Evolutionary conservation across 2,329 filamentous ascomycete genomes (phyloP).

Genomic region (Ophiocordyceps robertsii): DNA sequence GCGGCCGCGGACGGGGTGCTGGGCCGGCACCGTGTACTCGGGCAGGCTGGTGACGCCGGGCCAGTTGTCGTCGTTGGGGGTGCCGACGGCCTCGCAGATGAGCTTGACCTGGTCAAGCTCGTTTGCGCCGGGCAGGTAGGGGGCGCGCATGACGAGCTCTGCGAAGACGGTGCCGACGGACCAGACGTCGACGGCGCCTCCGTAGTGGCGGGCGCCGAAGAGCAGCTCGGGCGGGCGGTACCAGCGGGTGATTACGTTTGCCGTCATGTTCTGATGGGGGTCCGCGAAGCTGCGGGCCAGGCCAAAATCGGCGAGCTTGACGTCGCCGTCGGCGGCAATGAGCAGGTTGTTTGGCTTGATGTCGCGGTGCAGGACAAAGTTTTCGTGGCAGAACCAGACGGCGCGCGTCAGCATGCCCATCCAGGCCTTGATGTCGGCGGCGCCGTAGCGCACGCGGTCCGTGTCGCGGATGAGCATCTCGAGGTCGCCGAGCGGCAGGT

Average conservation of each 20-base stretch:
- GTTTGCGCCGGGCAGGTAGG: slow-evolving; percentile 70
- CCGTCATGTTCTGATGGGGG: slow-evolving; percentile 78
- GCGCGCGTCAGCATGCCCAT: slow-evolving; percentile 93
- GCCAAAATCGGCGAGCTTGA: slow-evolving; percentile 97
- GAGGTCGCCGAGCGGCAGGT: slow-evolving; percentile 82
- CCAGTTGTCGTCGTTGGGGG: slow-evolving; percentile 90
- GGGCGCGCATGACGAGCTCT: slow-evolving; percentile 71
- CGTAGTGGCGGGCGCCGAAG: slow-evolving; percentile 81
- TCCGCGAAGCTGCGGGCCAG: slow-evolving; percentile 82
- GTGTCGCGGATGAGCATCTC: slow-evolving; percentile 88
- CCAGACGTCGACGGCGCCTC: slow-evolving; percentile 87
- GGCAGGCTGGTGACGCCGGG: slow-evolving; percentile 73
- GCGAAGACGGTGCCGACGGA: slow-evolving; percentile 86
- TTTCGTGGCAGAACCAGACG: slow-evolving; percentile 94
- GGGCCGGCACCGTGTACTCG: slow-evolving; percentile 61
- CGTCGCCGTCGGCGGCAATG: slow-evolving; percentile 81
- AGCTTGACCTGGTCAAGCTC: slow-evolving; percentile 78
- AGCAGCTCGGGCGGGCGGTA: slow-evolving; percentile 91
- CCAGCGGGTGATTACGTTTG: slow-evolving; percentile 92
- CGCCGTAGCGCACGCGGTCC: slow-evolving; percentile 64
- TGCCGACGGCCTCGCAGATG: slow-evolving; percentile 76
- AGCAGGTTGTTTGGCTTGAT: slow-evolving; percentile 98
- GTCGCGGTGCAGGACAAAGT: slow-evolving; percentile 86
- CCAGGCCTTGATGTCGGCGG: slow-evolving; percentile 92
- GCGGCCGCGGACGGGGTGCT: slow-evolving; percentile 48